Base-by-base conservation (phyloP, 2,329 filamentous ascomycete species). In the Kalmusia sp. region DNA sequence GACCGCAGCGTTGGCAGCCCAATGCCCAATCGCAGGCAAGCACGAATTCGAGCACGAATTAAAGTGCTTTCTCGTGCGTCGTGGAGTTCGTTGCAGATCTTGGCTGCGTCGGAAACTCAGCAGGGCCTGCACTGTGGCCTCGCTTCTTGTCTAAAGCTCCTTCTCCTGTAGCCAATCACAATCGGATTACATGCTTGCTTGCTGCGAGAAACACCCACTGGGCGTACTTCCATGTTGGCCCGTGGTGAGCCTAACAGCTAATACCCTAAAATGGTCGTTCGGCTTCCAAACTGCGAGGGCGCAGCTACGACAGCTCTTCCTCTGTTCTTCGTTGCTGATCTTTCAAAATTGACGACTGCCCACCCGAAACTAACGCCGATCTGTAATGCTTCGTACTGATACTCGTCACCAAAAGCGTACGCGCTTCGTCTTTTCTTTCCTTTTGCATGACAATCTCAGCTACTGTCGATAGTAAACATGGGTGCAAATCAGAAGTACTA, bases 401-500 rank as follows among this genome's bases (percentile, higher is more conserved):
- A n/a, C 19, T 3, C 27, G 8, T 17, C 34, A 34, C 22, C 43
- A 27, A 12, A 21, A 35, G 8, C 24, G 27, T 8, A 21, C 19
- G 35, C 43, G 17, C 35, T 30, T 28, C 27, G 35, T 37, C 14
- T 30, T 27, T 17, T 25, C n/a, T 14, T 27, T 30, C 12, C 6
- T 48, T 38, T 30, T 19, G 37, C 35, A 40, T 47, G 44, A 47
- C 22, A 28, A 30, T 15, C 24, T n/a, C 7, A 22, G 30, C 21
- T 21, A 9, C 24, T 14, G 9, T 24, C 40, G 24, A 12, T 17
- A 25, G 9, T 49, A 49, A 58, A 28, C 5, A 71, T 67, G 61
- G 55, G 52, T 21, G 58, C 56, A 35, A 60, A 57, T 28, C 48
- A 54, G 28, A 65, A 55, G 22, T 64, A 65, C 31, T 67, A 66